phyloP scores from a whole-genome alignment of 2,329 filamentous ascomycete genomes.

The Colletotrichum orbiculare region DNA sequence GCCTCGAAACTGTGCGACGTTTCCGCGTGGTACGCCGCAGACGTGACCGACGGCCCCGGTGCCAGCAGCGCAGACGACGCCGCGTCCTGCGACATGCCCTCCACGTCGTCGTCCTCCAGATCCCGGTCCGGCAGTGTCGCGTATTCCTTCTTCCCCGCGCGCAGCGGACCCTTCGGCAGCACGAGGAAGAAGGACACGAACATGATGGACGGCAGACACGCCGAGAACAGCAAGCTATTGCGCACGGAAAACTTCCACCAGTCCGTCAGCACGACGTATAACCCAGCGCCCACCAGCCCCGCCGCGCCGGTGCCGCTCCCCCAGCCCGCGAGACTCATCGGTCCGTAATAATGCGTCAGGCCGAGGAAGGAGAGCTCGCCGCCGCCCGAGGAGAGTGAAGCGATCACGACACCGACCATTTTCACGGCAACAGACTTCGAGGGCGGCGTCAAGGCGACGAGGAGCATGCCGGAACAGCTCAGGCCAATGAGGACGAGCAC shows the following conservation, averaged over 20 bases:
- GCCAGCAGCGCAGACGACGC: constrained; percentile 62
- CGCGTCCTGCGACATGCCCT: constrained; percentile 49
- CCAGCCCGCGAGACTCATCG: constrained; percentile 89
- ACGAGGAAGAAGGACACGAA: constrained; percentile 86
- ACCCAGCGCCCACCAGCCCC: constrained; percentile 84
- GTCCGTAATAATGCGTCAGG: constrained; percentile 92
- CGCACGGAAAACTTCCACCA: constrained; percentile 80
- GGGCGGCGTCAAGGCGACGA: constrained; percentile 83
- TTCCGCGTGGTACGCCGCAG: constrained; percentile 51
- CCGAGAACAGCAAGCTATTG: constrained; percentile 79
- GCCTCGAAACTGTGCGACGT: constrained; percentile 47
- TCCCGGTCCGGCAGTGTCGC: constrained; percentile 60
- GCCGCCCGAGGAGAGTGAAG: constrained; percentile 85
- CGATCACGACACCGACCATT: constrained; percentile 84
- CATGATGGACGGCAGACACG: constrained; percentile 85
- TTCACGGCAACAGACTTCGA: constrained; percentile 76
- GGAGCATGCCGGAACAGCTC: constrained; percentile 87
- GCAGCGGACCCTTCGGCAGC: constrained; percentile 75
- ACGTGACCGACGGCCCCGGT: constrained; percentile 53
- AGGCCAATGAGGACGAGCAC: constrained; percentile 79
- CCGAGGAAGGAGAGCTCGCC: constrained; percentile 93
- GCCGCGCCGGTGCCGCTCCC: constrained; percentile 92
- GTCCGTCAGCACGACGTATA: constrained; percentile 89
- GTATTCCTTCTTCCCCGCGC: constrained; percentile 64
- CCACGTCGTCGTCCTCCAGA: constrained; percentile 49